Conservation (phyloP, 2,329 filamentous ascomycete genomes). For the Diaporthe citrichinensis region DNA sequence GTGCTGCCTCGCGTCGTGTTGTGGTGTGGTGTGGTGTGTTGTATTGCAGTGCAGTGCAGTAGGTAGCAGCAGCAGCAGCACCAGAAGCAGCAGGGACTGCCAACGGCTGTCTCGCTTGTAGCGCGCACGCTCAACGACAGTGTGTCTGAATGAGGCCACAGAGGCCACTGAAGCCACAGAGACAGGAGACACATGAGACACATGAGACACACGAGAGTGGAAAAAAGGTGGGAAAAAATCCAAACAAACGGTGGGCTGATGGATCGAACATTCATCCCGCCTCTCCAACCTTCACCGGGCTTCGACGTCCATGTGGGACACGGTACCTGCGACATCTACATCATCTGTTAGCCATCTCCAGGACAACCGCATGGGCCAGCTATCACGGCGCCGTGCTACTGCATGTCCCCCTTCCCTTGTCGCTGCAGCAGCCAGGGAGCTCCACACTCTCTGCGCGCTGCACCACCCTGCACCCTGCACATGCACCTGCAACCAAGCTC, state of each 20-base stretch:
- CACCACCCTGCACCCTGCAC: conserved; percentile 12
- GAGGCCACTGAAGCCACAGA: neutral
- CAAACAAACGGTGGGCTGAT: conserved; percentile 17
- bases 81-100: neutral
- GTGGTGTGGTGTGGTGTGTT: conserved; percentile 13
- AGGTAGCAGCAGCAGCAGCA: neutral
- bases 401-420: conserved; percentile 15
- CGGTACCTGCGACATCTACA: neutral
- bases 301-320: conserved; percentile 8
- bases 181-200: conserved; percentile 12
- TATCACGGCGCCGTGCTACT: conserved; percentile 1
- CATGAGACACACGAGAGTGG: neutral
- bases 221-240: neutral
- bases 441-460: neutral
- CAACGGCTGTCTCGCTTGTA: conserved; percentile 25
- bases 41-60: conserved; percentile 3
- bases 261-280: conserved; percentile 18
- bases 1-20: conserved; percentile 15
- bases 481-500: conserved; percentile 16
- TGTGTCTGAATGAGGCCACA: neutral
- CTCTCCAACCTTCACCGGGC: conserved; percentile 27
- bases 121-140: neutral
- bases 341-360: conserved; percentile 9
- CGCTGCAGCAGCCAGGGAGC: conserved; percentile 1
- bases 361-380: neutral